A percentile compares a stretch with the other conserved stretches of the same genome.
Conservation (phyloP, 192 early-diverging fungal genomes). For the Dissophora ornata region DNA sequence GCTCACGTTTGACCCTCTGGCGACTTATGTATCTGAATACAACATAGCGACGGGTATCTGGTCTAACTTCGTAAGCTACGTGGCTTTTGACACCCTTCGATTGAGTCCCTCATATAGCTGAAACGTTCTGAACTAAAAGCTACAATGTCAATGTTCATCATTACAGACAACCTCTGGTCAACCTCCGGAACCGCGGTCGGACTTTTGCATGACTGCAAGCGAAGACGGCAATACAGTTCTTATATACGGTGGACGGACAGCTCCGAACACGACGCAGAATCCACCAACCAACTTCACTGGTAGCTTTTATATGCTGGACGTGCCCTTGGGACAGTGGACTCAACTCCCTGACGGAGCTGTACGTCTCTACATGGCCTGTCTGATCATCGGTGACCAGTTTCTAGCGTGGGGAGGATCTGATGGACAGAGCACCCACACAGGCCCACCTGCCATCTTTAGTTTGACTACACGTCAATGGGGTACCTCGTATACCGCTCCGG, state of each 20-base stretch:
- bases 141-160: background rate
- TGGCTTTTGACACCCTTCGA: too few relatives aligned
- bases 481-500: constrained; percentile 17
- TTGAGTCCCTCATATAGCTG: too few relatives aligned
- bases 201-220: constrained; percentile 35
- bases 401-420: constrained; percentile 30
- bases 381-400: constrained; percentile 34
- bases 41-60: constrained; percentile 3
- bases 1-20: constrained; percentile 13
- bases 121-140: background rate
- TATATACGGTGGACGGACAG: constrained; percentile 28
- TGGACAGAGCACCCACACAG: constrained; percentile 2
- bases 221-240: constrained; percentile 38
- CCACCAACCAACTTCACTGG: constrained; percentile 18
- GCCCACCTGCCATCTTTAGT: constrained; percentile 22
- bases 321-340: constrained; percentile 18
- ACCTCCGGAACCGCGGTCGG: constrained; percentile 16
- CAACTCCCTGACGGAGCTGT: constrained; percentile 8
- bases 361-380: constrained; percentile 30
- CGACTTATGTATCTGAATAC: constrained; percentile 29
- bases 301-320: constrained; percentile 11
- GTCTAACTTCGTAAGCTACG: constrained; percentile 39
- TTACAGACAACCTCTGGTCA: constrained; percentile 17
- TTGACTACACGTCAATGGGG: constrained; percentile 14
- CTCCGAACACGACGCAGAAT: background rate